These are phyloP conservation scores for Labyrinthula sp. DNA, from an alignment of 352 stramenopile genomes.

Conservation along the genomic window DNA sequence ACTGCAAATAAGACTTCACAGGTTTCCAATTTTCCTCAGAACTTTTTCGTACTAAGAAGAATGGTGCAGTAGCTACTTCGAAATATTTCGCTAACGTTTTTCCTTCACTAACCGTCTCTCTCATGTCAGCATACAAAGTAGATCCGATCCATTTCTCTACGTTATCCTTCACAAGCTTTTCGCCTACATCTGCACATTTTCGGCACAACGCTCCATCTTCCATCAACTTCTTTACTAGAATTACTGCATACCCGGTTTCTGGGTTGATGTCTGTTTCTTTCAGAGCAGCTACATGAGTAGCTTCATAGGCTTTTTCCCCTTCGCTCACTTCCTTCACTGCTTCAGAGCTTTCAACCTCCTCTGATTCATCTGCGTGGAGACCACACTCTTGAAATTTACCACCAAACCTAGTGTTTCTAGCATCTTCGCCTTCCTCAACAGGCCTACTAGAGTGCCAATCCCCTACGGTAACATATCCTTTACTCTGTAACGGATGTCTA, in stretches of 20 bases:
- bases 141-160: slow-evolving; percentile 14
- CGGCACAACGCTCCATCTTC: slow-evolving; percentile 24
- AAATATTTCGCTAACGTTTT: slow-evolving; percentile 18
- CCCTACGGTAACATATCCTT: slow-evolving; percentile 54
- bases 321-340: slow-evolving; percentile 4
- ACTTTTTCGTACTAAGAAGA: slow-evolving; percentile 23
- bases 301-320: slow-evolving; percentile 16
- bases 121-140: slow-evolving; percentile 14
- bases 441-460: slow-evolving; percentile 56
- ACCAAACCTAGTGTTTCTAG: slow-evolving; percentile 51
- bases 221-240: slow-evolving; percentile 28
- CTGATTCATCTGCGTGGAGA: slow-evolving; percentile 36
- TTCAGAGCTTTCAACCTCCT: neutral
- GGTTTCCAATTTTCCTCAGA: slow-evolving; percentile 23
- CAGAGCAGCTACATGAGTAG: slow-evolving; percentile 17
- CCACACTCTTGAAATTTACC: slow-evolving; percentile 54
- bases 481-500: slow-evolving; percentile 54
- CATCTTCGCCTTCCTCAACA: slow-evolving; percentile 46
- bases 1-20: slow-evolving; percentile 23
- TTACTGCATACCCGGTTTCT: slow-evolving; percentile 15
- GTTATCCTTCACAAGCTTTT: slow-evolving; percentile 26
- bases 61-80: slow-evolving; percentile 25
- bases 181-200: slow-evolving; percentile 25
- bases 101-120: slow-evolving; percentile 15
- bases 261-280: slow-evolving; percentile 6